Base-by-base conservation (phyloP, 345 rosid species). In the Eutrema yunnanense region DNA sequence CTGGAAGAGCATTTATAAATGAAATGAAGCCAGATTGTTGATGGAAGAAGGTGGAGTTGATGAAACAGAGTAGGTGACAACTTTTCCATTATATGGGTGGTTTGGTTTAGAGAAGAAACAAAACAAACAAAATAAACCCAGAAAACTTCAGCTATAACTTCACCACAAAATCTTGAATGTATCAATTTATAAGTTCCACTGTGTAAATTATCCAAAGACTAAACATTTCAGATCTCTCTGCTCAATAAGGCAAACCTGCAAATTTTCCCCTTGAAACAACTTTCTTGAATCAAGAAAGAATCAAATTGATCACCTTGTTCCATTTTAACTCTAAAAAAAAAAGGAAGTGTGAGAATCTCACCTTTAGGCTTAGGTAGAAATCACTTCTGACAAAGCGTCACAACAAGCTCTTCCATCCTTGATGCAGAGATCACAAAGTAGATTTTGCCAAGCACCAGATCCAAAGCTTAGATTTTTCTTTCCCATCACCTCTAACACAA, bases 401-500 rank as follows among this genome's bases (percentile, higher is more conserved):
- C 43, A 32, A 64, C 52, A 29, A 56, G n/a, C 40, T n/a, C 48
- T 75, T 69, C 36, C 78, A 71, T 79, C 80, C 8, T 44, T 73
- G 41, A 63, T 69, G 57, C 83, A 84, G 75, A 78, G 73, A 74
- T 65, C 78, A 63, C 68, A 76, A 51, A 87, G 63, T 42, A 90
- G 78, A 66, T 65, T 84, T 75, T 75, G 82, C 97, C 96, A 90
- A 72, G 69, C 65, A 36, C 76, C 72, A 62, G 43, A 76, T 69
- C 83, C 86, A 73, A 88, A 67, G 47, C 73, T 74, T 64, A 94
- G 19, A 26, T 81, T 75, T 79, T 90, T 88, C 81, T 88, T 89
- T 76, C 67, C 81, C 91, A 91, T 89, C 62, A 85, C 90, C 84
- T 83, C 88, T 73, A 94, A 73, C 50, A 86, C 88, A 80, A 86